Evolutionary conservation across 2,329 filamentous ascomycete genomes (phyloP), one percentile per base, ranked within the genome.

Genomic region (Epichloe amarillans): DNA sequence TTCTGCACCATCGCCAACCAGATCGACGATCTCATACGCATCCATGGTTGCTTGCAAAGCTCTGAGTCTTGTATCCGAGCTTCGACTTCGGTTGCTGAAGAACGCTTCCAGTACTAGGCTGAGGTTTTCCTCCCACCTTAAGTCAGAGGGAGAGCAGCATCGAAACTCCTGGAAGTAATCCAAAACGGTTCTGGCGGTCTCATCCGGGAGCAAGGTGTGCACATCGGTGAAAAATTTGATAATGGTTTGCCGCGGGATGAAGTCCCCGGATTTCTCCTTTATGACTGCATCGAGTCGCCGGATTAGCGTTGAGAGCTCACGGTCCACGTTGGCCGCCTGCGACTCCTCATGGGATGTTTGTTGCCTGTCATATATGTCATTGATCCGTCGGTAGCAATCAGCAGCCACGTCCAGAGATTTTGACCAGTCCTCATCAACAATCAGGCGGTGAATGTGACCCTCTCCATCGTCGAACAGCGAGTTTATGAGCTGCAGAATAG

Each of bases 141-240:
- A 65, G 57, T 87, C 83, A 0, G 84, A 86, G 2, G 85, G 85
- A 43, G 83, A 84, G 58, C 86, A 85, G 58, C 80, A 82, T 44
- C 83, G 74, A 55, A 84, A 83, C 49, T 86, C 79, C 50, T 76
- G 75, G 55, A 83, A 85, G 61, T 86, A 80, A 43, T 80, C 75
- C 42, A 88, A 73, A 23, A 88, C 75, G 11, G 83, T 69, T 45
- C 75, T 75, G 2, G 77, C 82, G 8, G 80, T 77, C 4, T 77
- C 75, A 60, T 88, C 81, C 5, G 81, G 80, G 8, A 88, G 72
- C 37, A 79, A 73, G 15, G 70, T 67, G 50, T 83, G 77, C 15
- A 86, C 74, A 23, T 74, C 70, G 33, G 79, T 72, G 54, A 89
- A 81, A 58, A 88, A 84, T 19, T 74, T 69, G 64, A 88, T 77